Evolutionary conservation across 768 basidiomycete species (phyloP).

Genomic region (Suillus discolor): DNA sequence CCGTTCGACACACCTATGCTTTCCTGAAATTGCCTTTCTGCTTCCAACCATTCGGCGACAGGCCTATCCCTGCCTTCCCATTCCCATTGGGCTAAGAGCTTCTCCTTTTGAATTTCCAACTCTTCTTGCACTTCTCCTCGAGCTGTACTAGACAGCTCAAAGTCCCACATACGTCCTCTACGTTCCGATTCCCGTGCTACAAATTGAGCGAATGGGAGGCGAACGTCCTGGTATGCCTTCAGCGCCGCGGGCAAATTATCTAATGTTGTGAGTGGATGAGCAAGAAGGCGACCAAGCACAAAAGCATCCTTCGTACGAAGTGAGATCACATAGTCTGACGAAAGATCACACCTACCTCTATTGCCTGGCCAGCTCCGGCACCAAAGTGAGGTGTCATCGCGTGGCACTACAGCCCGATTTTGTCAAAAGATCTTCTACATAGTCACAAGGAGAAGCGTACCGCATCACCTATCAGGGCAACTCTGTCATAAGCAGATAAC

Average conservation of each 20-base stretch:
- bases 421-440: neutral
- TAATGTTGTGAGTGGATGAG: slow-evolving; percentile 19
- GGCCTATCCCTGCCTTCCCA: neutral
- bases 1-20: neutral
- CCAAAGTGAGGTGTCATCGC: slow-evolving; percentile 59
- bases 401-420: slow-evolving; percentile 28
- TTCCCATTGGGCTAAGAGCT: slow-evolving; percentile 15
- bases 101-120: slow-evolving; percentile 12
- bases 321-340: neutral
- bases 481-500: slow-evolving; percentile 36
- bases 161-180: slow-evolving; percentile 16
- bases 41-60: neutral
- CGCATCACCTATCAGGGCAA: slow-evolving; percentile 25
- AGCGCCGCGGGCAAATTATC: neutral
- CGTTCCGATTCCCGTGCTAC: slow-evolving; percentile 14
- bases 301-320: slow-evolving; percentile 19
- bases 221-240: slow-evolving; percentile 16
- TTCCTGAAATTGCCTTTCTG: neutral
- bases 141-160: slow-evolving; percentile 14
- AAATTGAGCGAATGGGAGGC: slow-evolving; percentile 18
- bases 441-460: neutral
- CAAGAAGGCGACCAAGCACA: slow-evolving; percentile 26
- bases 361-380: slow-evolving; percentile 60
- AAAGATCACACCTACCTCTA: slow-evolving; percentile 43
- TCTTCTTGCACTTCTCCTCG: slow-evolving; percentile 3